phyloP scores from a whole-genome alignment of 2,329 filamentous ascomycete species.

The Colletotrichum tropicicola region DNA sequence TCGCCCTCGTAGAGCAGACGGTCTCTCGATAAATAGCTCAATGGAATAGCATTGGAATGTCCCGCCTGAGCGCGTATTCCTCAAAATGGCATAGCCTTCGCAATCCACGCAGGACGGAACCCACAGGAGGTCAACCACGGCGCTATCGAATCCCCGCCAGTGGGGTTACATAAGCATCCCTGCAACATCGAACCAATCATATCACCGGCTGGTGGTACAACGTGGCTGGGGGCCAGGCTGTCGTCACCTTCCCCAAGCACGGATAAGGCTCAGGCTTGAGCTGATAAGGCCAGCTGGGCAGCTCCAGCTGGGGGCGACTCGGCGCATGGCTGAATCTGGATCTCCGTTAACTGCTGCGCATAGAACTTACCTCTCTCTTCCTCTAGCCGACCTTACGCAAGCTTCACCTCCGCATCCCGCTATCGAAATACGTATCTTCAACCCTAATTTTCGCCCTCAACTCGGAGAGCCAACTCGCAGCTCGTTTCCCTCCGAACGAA shows the following conservation, averaged over 20 bases:
- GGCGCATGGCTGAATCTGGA: conserved; percentile 9
- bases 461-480: background rate
- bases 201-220: background rate
- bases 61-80: conserved; percentile 11
- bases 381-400: background rate
- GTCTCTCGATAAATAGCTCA: background rate
- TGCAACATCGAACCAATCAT: conserved; percentile 3
- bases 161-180: conserved; percentile 3
- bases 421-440: background rate
- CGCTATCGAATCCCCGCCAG: background rate
- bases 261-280: conserved; percentile 28
- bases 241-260: conserved; percentile 29
- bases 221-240: conserved; percentile 26
- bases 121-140: background rate
- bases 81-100: conserved; percentile 16
- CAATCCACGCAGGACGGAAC: conserved; percentile 15
- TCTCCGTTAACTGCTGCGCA: background rate
- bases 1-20: background rate
- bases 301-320: conserved; percentile 11
- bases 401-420: background rate
- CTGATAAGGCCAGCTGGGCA: conserved; percentile 29
- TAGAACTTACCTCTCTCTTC: background rate
- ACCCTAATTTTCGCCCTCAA: background rate
- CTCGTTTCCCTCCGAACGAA: background rate
- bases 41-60: background rate